Percentiles rank a stretch among this genome's conserved stretches.
Conservation (phyloP, 2,329 filamentous ascomycete species). For the Exophiala alcalophila region DNA sequence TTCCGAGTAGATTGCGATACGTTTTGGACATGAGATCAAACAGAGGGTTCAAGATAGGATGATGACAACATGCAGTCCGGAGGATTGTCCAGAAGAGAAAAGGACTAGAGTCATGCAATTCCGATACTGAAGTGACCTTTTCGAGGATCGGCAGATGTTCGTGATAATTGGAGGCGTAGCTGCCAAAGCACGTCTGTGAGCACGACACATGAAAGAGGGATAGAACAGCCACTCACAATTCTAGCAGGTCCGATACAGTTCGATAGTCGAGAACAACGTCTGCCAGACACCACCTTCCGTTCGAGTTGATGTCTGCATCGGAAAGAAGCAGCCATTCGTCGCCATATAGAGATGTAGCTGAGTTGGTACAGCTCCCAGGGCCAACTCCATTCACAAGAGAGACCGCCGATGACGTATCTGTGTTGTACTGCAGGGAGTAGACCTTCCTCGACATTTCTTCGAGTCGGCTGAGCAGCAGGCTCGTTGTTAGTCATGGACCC, state of each 20-base stretch:
- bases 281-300: conserved; percentile 5
- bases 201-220: background rate
- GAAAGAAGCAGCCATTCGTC: conserved; percentile 8
- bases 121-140: conserved; percentile 3
- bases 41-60: conserved; percentile 1
- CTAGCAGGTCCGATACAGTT: conserved; percentile 6
- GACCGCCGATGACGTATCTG: background rate
- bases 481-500: background rate
- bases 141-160: conserved; percentile 12
- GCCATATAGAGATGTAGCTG: background rate
- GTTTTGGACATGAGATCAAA: conserved; percentile 4
- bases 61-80: conserved; percentile 3
- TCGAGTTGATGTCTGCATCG: conserved; percentile 2
- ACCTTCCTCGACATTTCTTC: conserved; percentile 9
- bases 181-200: background rate
- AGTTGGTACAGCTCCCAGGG: background rate
- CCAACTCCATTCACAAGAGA: background rate
- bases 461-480: background rate
- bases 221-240: conserved; percentile 5
- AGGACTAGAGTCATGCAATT: conserved; percentile 7
- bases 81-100: conserved; percentile 13
- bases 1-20: conserved; percentile 7
- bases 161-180: conserved; percentile 12
- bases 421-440: conserved; percentile 4
- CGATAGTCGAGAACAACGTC: conserved; percentile 8